phyloP scores from a whole-genome alignment of 768 basidiomycete species.

The Candolleomyces eurysporus region DNA sequence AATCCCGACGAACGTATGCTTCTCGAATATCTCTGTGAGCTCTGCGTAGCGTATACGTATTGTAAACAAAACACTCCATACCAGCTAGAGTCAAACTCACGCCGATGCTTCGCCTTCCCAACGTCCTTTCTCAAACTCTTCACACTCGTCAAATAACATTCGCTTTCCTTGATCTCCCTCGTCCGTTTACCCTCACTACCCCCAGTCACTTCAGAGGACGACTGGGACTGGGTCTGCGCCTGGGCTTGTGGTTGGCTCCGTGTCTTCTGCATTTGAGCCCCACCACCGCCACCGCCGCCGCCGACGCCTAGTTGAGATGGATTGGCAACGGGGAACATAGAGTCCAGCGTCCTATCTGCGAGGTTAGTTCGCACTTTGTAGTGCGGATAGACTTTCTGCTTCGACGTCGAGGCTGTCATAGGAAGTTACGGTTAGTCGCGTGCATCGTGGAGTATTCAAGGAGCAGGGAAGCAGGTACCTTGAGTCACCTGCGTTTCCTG shows the following conservation, averaged over 20 bases:
- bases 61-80: not conserved
- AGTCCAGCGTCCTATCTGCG: slow-evolving; percentile 87
- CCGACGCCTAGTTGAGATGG: slow-evolving; percentile 35
- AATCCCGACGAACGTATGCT: slow-evolving; percentile 91
- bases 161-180: slow-evolving; percentile 68
- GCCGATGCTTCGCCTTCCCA: slow-evolving; percentile 60
- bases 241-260: not conserved
- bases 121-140: slow-evolving; percentile 58
- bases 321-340: slow-evolving; percentile 80
- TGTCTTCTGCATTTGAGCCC: slow-evolving; percentile 6
- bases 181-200: slow-evolving; percentile 22
- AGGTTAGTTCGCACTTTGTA: slow-evolving; percentile 91
- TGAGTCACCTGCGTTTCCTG: slow-evolving; percentile 8
- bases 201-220: slow-evolving; percentile 2
- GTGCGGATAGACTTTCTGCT: slow-evolving; percentile 66
- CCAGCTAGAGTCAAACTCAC: slow-evolving; percentile 40
- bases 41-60: slow-evolving; percentile 39
- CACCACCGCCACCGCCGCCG: not conserved
- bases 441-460: too few species aligned
- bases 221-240: slow-evolving; percentile 1
- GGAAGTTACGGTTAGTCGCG: not conserved
- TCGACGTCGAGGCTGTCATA: slow-evolving; percentile 11
- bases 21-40: slow-evolving; percentile 77
- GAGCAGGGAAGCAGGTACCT: too few species aligned
- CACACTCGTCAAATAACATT: slow-evolving; percentile 77